A percentile compares a stretch with the other conserved stretches of the same genome.
phyloP scores from a whole-genome alignment of 352 stramenopile genomes.

The Phytophthora quininea region DNA sequence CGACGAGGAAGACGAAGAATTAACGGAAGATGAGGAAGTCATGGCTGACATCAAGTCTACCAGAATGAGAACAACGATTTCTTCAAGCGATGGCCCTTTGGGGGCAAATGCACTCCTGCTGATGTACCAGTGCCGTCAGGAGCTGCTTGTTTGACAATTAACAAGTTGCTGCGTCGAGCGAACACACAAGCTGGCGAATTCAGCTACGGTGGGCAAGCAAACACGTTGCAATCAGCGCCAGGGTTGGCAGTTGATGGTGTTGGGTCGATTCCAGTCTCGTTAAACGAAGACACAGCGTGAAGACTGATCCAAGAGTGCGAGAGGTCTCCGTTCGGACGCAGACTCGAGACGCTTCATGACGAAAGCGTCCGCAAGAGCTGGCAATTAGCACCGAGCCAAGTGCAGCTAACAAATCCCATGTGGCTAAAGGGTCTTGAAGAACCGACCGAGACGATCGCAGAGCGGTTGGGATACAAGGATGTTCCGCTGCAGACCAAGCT shows the following conservation, averaged over 20 bases:
- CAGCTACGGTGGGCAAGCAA: constrained; percentile 1
- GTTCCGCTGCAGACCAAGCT: no score
- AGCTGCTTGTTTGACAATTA: constrained; percentile 2
- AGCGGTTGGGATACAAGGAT: no score
- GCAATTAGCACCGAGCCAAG: no score
- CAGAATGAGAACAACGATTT: background rate
- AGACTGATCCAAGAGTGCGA: constrained; percentile 16
- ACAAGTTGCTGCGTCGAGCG: constrained; percentile 5
- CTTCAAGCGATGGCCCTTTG: background rate
- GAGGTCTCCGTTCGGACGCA: constrained; percentile 41
- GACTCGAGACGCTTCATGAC: no score
- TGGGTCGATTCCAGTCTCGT: constrained; percentile 12
- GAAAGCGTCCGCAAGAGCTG: no score
- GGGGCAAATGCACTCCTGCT: background rate
- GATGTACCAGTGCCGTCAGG: background rate
- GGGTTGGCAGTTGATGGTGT: constrained; percentile 18
- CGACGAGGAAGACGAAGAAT: background rate
- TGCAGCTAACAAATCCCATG: no score
- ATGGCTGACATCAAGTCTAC: background rate
- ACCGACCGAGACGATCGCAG: no score
- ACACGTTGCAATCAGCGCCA: constrained; percentile 5
- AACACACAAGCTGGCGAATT: background rate
- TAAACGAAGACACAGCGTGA: constrained; percentile 8
- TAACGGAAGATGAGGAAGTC: background rate
- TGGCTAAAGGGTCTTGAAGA: no score